Conservation (phyloP, 108 stramenopile species). For the Aurantiochytrium sp. region DNA sequence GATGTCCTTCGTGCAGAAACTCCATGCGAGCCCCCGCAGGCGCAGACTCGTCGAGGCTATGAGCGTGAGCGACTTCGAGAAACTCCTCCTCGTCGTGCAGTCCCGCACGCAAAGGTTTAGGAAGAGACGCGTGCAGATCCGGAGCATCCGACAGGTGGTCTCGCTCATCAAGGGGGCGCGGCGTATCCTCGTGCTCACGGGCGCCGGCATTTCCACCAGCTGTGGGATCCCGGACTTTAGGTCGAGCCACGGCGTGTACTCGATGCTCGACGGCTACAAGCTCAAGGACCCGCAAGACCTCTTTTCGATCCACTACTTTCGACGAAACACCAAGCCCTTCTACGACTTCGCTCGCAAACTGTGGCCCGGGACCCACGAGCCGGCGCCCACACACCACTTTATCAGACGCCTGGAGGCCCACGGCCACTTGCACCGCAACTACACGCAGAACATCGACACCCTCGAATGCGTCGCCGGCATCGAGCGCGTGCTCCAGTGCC, state of each 20-base stretch:
- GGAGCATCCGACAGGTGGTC: slow-evolving; percentile 14
- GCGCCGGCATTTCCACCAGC: slow-evolving; percentile 85
- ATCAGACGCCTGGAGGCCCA: slow-evolving; percentile 71
- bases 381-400: slow-evolving; percentile 82
- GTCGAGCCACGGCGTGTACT: slow-evolving; percentile 86
- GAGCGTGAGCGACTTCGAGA: neutral
- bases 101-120: neutral
- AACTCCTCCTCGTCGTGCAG: neutral
- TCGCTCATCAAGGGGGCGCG: slow-evolving; percentile 24
- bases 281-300: slow-evolving; percentile 44
- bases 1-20: neutral
- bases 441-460: slow-evolving; percentile 89
- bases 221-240: slow-evolving; percentile 95
- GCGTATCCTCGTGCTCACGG: slow-evolving; percentile 72
- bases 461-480: slow-evolving; percentile 76
- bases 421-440: slow-evolving; percentile 67
- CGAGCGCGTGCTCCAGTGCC: slow-evolving; percentile 77
- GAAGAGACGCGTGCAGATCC: neutral
- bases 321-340: slow-evolving; percentile 43
- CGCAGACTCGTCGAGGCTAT: neutral
- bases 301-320: slow-evolving; percentile 50
- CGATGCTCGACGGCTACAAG: slow-evolving; percentile 60
- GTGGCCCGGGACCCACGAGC: slow-evolving; percentile 76
- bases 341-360: slow-evolving; percentile 55
- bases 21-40: neutral